A percentile compares a stretch with the other conserved stretches of the same genome.
phyloP scores from a whole-genome alignment of 768 basidiomycete genomes.

The Tulasnella calospora region DNA sequence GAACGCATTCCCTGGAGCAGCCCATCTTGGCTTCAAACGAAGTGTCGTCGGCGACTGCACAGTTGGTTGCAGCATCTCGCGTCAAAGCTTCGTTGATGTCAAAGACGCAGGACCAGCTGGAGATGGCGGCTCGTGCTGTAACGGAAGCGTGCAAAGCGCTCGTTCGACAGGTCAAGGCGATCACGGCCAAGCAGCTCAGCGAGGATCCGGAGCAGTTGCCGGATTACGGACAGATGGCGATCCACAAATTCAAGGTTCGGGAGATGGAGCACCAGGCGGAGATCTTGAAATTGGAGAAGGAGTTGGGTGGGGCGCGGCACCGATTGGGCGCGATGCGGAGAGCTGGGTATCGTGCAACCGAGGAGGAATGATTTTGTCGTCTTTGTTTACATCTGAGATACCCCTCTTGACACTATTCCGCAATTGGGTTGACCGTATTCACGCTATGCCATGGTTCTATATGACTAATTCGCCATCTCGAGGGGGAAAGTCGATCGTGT shows the following conservation, averaged over 20 bases:
- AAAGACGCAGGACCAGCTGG: conserved; percentile 94
- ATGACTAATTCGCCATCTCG: background rate
- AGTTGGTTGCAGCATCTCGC: conserved; percentile 95
- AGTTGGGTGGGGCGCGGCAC: conserved; percentile 80
- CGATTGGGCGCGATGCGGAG: conserved; percentile 78
- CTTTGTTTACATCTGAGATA: background rate
- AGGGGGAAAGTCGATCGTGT: background rate
- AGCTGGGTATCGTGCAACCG: conserved; percentile 84
- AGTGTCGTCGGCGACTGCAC: conserved; percentile 93
- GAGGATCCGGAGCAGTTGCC: conserved; percentile 76
- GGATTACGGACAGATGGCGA: conserved; percentile 88
- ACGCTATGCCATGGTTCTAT: no score
- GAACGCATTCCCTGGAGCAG: conserved; percentile 95
- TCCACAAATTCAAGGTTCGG: conserved; percentile 88
- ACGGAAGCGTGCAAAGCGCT: conserved; percentile 96
- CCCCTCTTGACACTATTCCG: background rate
- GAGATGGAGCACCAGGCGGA: conserved; percentile 99
- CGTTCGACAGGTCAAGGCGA: conserved; percentile 92
- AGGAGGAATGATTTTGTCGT: conserved; percentile 48
- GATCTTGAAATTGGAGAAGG: conserved; percentile 93
- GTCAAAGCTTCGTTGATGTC: conserved; percentile 99
- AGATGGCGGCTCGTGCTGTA: conserved; percentile 94
- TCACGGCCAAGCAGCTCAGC: conserved; percentile 75
- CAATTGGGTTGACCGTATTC: no score
- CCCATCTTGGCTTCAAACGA: conserved; percentile 99